Conservation (phyloP, 1,139 yeast species). For the Candida sp. region DNA sequence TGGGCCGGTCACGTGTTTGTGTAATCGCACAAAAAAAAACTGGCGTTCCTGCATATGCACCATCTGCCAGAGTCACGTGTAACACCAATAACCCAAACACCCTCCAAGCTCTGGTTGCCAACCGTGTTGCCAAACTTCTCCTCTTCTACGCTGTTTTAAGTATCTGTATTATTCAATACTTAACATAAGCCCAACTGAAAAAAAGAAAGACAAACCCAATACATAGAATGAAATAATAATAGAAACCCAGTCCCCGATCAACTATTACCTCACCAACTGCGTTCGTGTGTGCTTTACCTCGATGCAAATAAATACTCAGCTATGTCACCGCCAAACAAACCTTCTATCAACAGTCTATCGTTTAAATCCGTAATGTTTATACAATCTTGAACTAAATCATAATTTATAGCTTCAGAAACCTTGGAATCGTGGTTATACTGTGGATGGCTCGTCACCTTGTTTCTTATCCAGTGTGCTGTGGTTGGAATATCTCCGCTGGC, state of each 20-base stretch:
- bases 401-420: conserved; percentile 67
- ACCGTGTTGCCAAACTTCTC: background rate
- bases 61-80: background rate
- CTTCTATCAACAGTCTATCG: conserved; percentile 22
- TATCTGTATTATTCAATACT: no score
- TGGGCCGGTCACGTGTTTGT: background rate
- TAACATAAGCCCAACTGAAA: no score
- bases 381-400: conserved; percentile 60
- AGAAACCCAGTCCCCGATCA: background rate
- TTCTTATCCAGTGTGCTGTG: conserved; percentile 77
- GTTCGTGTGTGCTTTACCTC: background rate
- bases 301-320: conserved; percentile 22
- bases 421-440: conserved; percentile 79
- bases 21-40: background rate
- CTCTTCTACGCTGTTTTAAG: no score
- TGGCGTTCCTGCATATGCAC: background rate
- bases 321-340: conserved; percentile 36
- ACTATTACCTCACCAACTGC: background rate
- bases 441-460: conserved; percentile 61
- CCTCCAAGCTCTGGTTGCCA: background rate
- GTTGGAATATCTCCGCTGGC: conserved; percentile 84
- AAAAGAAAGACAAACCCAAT: background rate
- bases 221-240: background rate
- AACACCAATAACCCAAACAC: background rate
- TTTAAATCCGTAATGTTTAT: conserved; percentile 32